These are phyloP conservation scores for Anthoceros angustus DNA, from an alignment of 225 moss, liverwort and hornwort genomes.

Conservation along the genomic window DNA sequence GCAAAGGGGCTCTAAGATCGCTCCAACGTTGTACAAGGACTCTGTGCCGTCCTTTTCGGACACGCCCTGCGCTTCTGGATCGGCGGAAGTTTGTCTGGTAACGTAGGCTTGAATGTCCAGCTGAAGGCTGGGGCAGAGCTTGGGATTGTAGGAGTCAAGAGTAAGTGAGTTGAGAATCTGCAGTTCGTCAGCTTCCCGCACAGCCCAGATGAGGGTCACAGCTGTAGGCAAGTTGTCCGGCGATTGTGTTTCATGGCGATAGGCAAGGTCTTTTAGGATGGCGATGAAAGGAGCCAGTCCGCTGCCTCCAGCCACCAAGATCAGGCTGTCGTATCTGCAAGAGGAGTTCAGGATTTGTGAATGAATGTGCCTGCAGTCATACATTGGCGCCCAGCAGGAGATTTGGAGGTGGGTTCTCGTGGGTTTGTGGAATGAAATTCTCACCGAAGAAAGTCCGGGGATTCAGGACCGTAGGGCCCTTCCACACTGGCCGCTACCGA, in stretches of 20 bases:
- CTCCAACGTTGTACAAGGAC: neutral
- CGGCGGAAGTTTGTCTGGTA: neutral
- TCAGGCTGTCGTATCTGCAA: constrained; percentile 6
- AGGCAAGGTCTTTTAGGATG: neutral
- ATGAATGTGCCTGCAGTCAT: no score
- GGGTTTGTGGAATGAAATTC: no score
- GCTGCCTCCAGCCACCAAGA: neutral
- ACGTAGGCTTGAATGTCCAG: neutral
- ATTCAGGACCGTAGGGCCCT: neutral
- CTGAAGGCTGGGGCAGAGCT: neutral
- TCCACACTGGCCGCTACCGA: neutral
- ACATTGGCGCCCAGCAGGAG: neutral
- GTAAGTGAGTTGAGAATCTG: neutral
- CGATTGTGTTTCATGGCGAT: neutral
- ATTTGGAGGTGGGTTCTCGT: neutral
- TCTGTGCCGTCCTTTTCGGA: neutral
- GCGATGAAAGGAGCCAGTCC: neutral
- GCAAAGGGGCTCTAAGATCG: neutral
- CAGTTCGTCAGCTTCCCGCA: neutral
- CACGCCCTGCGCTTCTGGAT: neutral
- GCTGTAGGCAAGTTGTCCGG: neutral
- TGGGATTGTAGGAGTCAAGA: neutral
- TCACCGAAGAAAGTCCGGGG: neutral
- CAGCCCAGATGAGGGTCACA: neutral
- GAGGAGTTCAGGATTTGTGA: no score